Base-by-base conservation (phyloP, 352 stramenopile species). In the Pythium aquatile region DNA sequence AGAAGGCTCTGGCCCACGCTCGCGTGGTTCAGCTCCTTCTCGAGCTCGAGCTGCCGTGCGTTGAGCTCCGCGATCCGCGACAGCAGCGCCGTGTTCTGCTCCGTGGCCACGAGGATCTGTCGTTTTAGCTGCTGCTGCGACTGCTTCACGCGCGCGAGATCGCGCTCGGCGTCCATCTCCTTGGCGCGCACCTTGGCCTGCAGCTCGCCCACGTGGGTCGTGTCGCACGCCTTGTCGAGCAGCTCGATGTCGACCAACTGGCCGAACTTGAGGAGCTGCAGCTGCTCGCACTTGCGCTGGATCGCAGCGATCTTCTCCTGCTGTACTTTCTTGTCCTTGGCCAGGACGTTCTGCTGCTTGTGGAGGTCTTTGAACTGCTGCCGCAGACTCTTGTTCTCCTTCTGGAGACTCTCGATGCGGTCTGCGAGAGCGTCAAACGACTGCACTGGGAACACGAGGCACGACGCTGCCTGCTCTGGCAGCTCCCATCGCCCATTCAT, bases 321-420 rank as follows among this genome's bases (percentile, higher is more conserved):
- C 63, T 94, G 83, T 48, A 79, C 61, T 3, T 72, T 85, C 61
- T 95, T 96, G 24, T 97, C 88, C 11, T 79, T 83, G n/a, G 78
- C 65, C 7, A 97, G 76, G 55, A 89, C 61, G 24, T 66, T 90
- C 69, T 97, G 87, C 68, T 96, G 87, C 47, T 88, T 92, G 66
- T 97, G 88, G 30, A 97, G 74, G 52, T 93, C 83, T n/a, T 78
- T 80, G 59, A 97, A 97, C 63, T 97, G 75, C 59, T 94, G 79
- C 5, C 91, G 93, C 20, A 96, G 76, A 20, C 81, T 80, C 33
- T 83, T 77, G 73, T 96, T 97, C 71, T 97, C 89, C 11, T 75
- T 58, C 48, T 96, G 74, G 14, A 97, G 77, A 5, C 79, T 85
- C 46, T 84, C 78, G 62, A 97, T 97, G 42, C 90, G 85, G 46